Evolutionary conservation across 495 filamentous ascomycete genomes (phyloP), one percentile per base, ranked within the genome.

Genomic region (Hapsidospora chrysogenum): DNA sequence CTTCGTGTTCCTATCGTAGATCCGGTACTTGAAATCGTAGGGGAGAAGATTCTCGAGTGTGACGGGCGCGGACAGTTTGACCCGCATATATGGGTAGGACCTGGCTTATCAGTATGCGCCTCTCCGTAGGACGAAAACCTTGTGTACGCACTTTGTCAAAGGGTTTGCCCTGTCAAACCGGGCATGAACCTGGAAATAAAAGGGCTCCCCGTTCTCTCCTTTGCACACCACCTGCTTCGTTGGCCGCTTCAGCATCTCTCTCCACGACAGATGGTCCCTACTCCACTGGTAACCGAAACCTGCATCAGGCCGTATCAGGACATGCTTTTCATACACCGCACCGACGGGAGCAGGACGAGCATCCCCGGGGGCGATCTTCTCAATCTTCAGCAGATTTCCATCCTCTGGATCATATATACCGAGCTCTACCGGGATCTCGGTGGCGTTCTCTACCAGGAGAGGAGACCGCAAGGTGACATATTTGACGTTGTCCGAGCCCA

Each of bases 281-380:
- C 85, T 93, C 89, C 89, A 97, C 34, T 75, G 70, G 51, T 93
- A 97, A 0, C 92, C 89, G 57, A 97, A 97, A 6, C 89, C 89
- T 46, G 92, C 84, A 52, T 96, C 92, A 11, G 89, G 89, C 19
- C 92, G 71, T 38, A 97, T 63, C n/a, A 96, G 65, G 27, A 96
- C 56, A 2, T 80, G 86, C 58, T 96, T 85, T 52, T 86, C 64
- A 49, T 78, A 97, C 6, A 82, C 83, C 9, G 87, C 82, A 16
- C 92, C 92, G 17, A 97, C 82, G 4, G 89, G 89, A 8, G 87
- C 81, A 6, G 89, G 92, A 30, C 92, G 68, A 41, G 77, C 75
- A 50, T 96, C 85, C 2, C 89, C 92, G 6, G 89, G 89, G 8
- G 85, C 67, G 37, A 97, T 83, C 61, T 95, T 96, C 57, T 97